phyloP scores from a whole-genome alignment of 495 filamentous ascomycete genomes.

The Aspergillus diversus region DNA sequence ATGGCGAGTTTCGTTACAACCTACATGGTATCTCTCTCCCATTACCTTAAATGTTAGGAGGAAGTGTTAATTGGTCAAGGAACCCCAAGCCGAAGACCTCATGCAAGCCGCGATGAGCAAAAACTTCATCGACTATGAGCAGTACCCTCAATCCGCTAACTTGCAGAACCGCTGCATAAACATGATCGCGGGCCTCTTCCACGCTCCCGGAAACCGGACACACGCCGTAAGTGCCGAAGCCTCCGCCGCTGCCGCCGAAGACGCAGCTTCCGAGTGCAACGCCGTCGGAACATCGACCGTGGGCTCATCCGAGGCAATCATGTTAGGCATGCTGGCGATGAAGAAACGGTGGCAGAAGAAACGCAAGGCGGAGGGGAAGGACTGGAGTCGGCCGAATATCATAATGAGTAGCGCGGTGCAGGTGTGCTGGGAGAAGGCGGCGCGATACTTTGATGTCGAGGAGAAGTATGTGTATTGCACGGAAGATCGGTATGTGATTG shows the following conservation, averaged over 20 bases:
- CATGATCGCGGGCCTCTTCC: constrained; percentile 86
- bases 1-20: constrained; percentile 84
- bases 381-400: constrained; percentile 77
- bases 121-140: constrained; percentile 90
- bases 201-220: constrained; percentile 57
- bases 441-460: constrained; percentile 92
- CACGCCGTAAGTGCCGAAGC: constrained; percentile 27
- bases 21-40: constrained; percentile 66
- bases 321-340: constrained; percentile 89
- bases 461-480: constrained; percentile 89
- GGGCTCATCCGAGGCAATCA: constrained; percentile 87
- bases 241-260: constrained; percentile 33
- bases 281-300: constrained; percentile 85
- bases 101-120: constrained; percentile 83
- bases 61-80: constrained; percentile 41
- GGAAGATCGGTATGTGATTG: constrained; percentile 78
- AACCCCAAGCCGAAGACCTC: constrained; percentile 83
- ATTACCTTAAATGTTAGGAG: no score
- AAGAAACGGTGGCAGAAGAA: constrained; percentile 93
- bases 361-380: constrained; percentile 76
- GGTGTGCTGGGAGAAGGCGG: constrained; percentile 96
- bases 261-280: constrained; percentile 21
- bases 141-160: constrained; percentile 80
- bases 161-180: constrained; percentile 87
- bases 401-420: constrained; percentile 92